Evolutionary conservation across 2,329 filamentous ascomycete species (phyloP).

Genomic region (Fonsecaea nubica): DNA sequence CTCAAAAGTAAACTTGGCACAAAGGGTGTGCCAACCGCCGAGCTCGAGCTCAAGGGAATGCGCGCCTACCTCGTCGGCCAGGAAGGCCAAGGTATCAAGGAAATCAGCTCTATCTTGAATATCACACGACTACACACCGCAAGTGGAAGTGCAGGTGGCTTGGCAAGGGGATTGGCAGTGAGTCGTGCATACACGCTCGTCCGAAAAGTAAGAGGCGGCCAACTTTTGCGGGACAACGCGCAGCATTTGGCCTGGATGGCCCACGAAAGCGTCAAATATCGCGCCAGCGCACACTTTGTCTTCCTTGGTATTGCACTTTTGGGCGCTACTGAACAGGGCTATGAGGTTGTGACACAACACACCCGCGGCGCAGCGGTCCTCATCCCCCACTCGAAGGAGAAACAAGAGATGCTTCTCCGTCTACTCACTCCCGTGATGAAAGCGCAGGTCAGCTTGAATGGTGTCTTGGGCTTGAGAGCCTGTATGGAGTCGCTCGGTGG

Average conservation of each 20-base stretch:
- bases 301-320: conserved; percentile 45
- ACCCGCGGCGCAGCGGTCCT: conserved; percentile 33
- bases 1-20: conserved; percentile 78
- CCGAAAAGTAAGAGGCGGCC: conserved; percentile 47
- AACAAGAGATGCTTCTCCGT: conserved; percentile 42
- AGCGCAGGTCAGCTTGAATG: conserved; percentile 38
- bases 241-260: conserved; percentile 46
- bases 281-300: conserved; percentile 32
- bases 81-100: conserved; percentile 70
- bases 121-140: conserved; percentile 62
- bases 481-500: conserved; percentile 46
- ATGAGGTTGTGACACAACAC: conserved; percentile 33
- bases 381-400: conserved; percentile 36
- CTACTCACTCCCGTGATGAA: conserved; percentile 47
- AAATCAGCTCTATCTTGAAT: conserved; percentile 72
- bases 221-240: conserved; percentile 47
- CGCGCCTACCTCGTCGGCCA: conserved; percentile 70
- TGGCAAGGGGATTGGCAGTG: conserved; percentile 51
- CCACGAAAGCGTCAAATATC: conserved; percentile 42
- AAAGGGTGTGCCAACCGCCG: conserved; percentile 72
- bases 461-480: conserved; percentile 32
- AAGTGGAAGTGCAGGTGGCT: conserved; percentile 46
- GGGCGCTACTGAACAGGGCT: conserved; percentile 44
- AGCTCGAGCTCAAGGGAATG: conserved; percentile 70
- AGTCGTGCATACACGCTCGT: conserved; percentile 51